Evolutionary conservation across 1,139 yeast genomes (phyloP).

Genomic region (Taphrina flavorubra): DNA sequence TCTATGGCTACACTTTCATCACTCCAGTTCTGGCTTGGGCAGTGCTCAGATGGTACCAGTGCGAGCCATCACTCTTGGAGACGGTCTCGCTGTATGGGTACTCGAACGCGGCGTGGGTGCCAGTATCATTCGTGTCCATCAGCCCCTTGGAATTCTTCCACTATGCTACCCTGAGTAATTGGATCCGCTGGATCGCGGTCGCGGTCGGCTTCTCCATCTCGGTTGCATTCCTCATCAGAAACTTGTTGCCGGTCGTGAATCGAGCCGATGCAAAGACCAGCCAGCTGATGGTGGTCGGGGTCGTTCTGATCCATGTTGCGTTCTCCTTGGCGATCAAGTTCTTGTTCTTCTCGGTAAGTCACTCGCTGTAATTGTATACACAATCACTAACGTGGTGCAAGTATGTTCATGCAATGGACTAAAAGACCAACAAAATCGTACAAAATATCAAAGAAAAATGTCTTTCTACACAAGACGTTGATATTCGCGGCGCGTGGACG

Average conservation of each 20-base stretch:
- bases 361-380: neutral
- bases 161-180: conserved; percentile 50
- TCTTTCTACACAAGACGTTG: no score
- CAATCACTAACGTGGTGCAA: neutral
- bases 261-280: conserved; percentile 51
- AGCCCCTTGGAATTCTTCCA: conserved; percentile 53
- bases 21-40: conserved; percentile 65
- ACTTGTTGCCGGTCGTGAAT: conserved; percentile 51
- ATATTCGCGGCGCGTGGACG: no score
- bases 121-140: conserved; percentile 64
- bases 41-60: conserved; percentile 56
- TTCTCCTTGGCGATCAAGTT: conserved; percentile 54
- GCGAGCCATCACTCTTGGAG: conserved; percentile 52
- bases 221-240: conserved; percentile 53
- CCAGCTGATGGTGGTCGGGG: conserved; percentile 49
- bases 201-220: conserved; percentile 53
- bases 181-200: conserved; percentile 53
- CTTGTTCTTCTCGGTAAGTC: conserved; percentile 49
- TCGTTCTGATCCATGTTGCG: conserved; percentile 52
- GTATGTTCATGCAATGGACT: conserved; percentile 31
- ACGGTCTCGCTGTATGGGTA: conserved; percentile 74
- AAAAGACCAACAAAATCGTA: neutral
- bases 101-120: conserved; percentile 78
- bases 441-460: no score
- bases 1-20: conserved; percentile 73